Conservation (phyloP, 208 protist species). For the Trypanosoma melophagium region DNA sequence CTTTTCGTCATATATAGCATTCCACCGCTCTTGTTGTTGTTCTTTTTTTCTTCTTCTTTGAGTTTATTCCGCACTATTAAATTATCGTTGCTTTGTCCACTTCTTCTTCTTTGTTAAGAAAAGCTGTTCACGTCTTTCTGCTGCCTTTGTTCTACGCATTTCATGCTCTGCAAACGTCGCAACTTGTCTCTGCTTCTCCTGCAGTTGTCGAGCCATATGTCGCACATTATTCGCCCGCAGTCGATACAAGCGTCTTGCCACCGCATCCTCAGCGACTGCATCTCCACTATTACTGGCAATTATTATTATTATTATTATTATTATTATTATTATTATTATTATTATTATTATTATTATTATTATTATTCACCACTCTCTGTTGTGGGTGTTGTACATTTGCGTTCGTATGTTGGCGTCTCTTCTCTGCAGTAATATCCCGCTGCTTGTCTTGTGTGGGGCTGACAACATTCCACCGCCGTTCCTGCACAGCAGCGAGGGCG, state of each 20-base stretch:
- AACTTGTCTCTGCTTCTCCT: conserved; percentile 2
- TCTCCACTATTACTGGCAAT: no score
- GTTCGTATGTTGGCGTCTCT: no score
- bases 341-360: no score
- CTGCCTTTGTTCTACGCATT: conserved; percentile 4
- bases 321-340: no score
- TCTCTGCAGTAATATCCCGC: neutral
- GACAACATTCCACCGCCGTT: neutral
- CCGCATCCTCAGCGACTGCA: neutral
- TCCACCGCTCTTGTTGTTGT: neutral
- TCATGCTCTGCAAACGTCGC: conserved; percentile 7
- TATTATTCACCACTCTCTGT: no score
- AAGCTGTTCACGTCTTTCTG: neutral
- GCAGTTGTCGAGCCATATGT: conserved; percentile 5
- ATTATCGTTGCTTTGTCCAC: neutral
- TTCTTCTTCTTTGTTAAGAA: neutral
- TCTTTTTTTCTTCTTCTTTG: no score
- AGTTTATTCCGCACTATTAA: neutral
- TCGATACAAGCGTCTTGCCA: neutral
- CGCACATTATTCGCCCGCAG: conserved; percentile 11
- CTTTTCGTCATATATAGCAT: neutral
- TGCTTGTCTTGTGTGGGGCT: neutral
- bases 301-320: no score
- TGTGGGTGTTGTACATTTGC: no score
- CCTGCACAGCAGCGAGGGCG: conserved; percentile 2